phyloP scores from a whole-genome alignment of 805 yeast species.

The Saccharomycopsis sp. region DNA sequence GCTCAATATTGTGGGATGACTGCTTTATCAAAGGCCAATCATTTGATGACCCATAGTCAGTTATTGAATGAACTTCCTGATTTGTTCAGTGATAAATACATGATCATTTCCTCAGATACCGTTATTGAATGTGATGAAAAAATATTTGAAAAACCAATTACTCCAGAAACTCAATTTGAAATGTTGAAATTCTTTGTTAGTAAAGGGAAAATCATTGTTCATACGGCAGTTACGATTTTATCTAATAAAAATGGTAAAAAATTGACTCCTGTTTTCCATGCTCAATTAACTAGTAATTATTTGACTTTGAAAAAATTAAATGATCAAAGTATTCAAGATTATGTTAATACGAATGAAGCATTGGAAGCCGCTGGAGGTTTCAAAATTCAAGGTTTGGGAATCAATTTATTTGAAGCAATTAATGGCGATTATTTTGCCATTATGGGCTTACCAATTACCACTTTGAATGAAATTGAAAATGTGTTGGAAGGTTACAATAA shows the following conservation, averaged over 20 bases:
- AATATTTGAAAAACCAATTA: conserved; percentile 76
- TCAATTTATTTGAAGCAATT: conserved; percentile 48
- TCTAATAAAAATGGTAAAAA: conserved; percentile 15
- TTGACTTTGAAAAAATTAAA: too few species aligned
- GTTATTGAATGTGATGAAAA: conserved; percentile 48
- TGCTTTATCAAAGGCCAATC: too few species aligned
- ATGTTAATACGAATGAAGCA: conserved; percentile 68
- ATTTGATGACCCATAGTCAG: too few species aligned
- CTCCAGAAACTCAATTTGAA: conserved; percentile 36
- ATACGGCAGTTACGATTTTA: conserved; percentile 15
- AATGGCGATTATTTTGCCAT: conserved; percentile 80
- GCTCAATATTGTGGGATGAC: too few species aligned
- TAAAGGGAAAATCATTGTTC: conserved; percentile 6
- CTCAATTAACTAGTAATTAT: conserved; percentile 31
- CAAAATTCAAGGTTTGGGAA: conserved; percentile 67
- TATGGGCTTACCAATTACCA: conserved; percentile 84
- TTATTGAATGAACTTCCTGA: too few species aligned
- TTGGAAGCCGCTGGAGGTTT: conserved; percentile 86
- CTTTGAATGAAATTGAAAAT: too few species aligned
- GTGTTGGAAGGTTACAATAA: too few species aligned
- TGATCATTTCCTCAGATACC: conserved; percentile 71
- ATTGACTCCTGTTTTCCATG: conserved; percentile 17
- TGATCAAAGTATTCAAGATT: too few species aligned
- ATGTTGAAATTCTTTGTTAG: conserved; percentile 40
- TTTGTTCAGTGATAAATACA: too few species aligned